Conservation (phyloP, 805 yeast species). For the Alloascoidea africana region DNA sequence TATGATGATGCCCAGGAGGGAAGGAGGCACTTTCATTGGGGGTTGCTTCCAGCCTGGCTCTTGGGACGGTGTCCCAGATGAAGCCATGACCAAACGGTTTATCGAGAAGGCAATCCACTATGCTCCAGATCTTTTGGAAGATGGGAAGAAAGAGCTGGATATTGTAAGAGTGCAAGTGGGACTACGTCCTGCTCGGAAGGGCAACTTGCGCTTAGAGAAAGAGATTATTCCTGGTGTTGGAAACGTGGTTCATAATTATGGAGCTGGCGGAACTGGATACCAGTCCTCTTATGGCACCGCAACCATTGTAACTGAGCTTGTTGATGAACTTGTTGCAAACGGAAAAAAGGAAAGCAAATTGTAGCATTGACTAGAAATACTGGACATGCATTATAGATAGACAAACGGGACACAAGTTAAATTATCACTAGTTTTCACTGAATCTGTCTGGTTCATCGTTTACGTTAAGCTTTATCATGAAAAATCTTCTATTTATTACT, state of each 20-base stretch:
- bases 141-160: constrained; percentile 24
- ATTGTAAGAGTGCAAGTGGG: constrained; percentile 64
- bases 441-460: too few species aligned
- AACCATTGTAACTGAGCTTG: too few species aligned
- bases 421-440: too few species aligned
- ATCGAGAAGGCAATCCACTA: constrained; percentile 38
- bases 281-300: constrained; percentile 61
- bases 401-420: too few species aligned
- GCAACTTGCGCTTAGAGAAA: constrained; percentile 58
- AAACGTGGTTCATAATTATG: constrained; percentile 48
- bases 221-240: constrained; percentile 21
- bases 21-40: constrained; percentile 57
- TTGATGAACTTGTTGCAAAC: too few species aligned
- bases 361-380: too few species aligned
- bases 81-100: constrained; percentile 44
- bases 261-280: constrained; percentile 68
- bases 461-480: too few species aligned
- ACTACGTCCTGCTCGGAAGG: constrained; percentile 59
- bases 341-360: too few species aligned
- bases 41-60: constrained; percentile 55
- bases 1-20: constrained; percentile 64
- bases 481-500: too few species aligned
- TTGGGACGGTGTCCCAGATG: constrained; percentile 46
- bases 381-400: too few species aligned
- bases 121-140: constrained; percentile 27